Percentiles rank a stretch among this genome's conserved stretches.
Evolutionary conservation across 305 asterid genomes (phyloP).

Genomic region (Solanum hybrid): DNA sequence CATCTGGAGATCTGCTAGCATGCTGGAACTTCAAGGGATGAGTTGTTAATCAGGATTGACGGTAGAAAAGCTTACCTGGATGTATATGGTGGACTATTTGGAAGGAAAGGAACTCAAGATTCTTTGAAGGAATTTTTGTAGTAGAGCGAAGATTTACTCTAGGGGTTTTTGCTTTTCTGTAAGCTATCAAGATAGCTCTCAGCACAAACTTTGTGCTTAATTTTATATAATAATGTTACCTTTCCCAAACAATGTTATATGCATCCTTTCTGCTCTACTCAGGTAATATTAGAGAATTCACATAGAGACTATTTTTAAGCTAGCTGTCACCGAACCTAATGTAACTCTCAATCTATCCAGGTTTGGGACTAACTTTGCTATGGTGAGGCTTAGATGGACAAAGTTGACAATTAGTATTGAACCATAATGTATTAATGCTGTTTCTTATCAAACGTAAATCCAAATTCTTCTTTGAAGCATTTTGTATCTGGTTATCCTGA

Average conservation of each 20-base stretch:
- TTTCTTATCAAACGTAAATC: background rate
- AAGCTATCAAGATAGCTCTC: background rate
- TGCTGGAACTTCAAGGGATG: background rate
- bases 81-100: background rate
- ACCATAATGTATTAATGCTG: background rate
- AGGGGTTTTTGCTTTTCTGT: background rate
- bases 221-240: background rate
- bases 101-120: too few relatives aligned
- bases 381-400: background rate
- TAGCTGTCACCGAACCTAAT: background rate
- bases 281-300: background rate
- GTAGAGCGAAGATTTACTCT: background rate
- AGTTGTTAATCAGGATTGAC: background rate
- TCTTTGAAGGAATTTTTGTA: too few relatives aligned
- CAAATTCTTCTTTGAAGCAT: background rate
- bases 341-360: background rate
- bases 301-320: background rate
- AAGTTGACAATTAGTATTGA: background rate
- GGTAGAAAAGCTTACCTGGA: background rate
- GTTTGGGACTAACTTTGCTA: background rate
- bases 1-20: background rate
- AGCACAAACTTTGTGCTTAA: background rate
- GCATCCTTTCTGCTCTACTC: background rate
- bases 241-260: background rate
- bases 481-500: background rate